Evolutionary conservation across 2,329 filamentous ascomycete genomes (phyloP).

Genomic region (Alternaria sp.): DNA sequence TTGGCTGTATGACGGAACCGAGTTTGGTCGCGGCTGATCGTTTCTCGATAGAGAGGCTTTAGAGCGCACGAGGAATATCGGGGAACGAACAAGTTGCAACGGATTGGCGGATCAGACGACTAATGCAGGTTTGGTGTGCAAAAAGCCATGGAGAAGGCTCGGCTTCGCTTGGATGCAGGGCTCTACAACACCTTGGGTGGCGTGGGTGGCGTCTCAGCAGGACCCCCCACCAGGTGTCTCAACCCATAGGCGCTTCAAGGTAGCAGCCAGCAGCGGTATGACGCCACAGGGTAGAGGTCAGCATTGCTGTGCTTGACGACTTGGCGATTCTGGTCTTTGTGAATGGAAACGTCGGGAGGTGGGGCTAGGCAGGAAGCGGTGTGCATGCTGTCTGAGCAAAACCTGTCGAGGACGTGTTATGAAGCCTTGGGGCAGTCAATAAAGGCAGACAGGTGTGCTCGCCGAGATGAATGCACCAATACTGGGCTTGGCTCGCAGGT

Average conservation of each 20-base stretch:
- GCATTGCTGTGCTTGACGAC: constrained; percentile 37
- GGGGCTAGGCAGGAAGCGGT: constrained; percentile 8
- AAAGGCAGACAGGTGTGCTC: constrained; percentile 3
- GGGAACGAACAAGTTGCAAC: constrained; percentile 28
- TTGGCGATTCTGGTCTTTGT: constrained; percentile 28
- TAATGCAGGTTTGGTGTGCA: constrained; percentile 22
- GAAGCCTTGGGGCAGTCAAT: neutral
- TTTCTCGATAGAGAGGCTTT: constrained; percentile 33
- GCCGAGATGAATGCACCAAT: constrained; percentile 13
- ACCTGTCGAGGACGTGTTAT: neutral
- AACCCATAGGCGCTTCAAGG: constrained; percentile 17
- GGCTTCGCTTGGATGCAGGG: constrained; percentile 28
- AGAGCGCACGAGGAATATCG: constrained; percentile 38
- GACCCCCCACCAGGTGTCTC: constrained; percentile 29
- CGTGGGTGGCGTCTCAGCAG: constrained; percentile 42
- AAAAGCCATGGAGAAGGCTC: constrained; percentile 28
- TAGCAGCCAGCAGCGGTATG: constrained; percentile 31
- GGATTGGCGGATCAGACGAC: constrained; percentile 32
- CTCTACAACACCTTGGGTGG: constrained; percentile 36
- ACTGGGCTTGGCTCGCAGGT: constrained; percentile 19
- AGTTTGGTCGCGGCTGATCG: constrained; percentile 31
- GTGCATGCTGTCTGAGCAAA: constrained; percentile 1
- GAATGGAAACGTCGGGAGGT: neutral
- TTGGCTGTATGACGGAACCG: constrained; percentile 28
- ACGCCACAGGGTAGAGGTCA: constrained; percentile 46